Base-by-base conservation (phyloP, 176 grass and related monocot species). In the Aegilops speltoides region DNA sequence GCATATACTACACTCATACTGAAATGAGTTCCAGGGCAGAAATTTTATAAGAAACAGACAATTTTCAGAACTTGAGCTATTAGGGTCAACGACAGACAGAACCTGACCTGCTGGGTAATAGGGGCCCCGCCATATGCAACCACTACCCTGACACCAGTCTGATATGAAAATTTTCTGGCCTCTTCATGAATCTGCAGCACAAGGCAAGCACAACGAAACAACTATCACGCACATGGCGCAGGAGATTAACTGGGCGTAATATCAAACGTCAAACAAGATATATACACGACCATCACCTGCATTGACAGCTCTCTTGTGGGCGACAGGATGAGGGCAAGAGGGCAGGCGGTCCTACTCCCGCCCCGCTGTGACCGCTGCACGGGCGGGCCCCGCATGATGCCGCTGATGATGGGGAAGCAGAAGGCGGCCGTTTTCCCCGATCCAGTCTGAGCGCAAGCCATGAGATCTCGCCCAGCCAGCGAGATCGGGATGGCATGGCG, bases 81-180 rank as follows among this genome's bases (percentile, higher is more conserved):
- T 69, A 46, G 31, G 37, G 2, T 48, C 1, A 32, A 79, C 2
- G 60, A 19, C 11, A 40, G 33, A 92, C 36, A 75, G 16, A 75
- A 75, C 0, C 73, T 73, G 67, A 99, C 97, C 94, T 99, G 97
- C n/a, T 96, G 87, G 14, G 83, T 93, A 86, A 99, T 99, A 5
- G 97, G 97, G 20, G 97, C 97, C 75, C 97, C 94, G 71, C 97
- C 97, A 83, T 99, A 99, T 9, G 97, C 94, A 61, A 99, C 97
- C 36, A 99, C 94, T 9, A 89, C 97, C 31, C 65, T 95, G 79
- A 99, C 97, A 87, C 94, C 97, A 64, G 97, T 96, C 83, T 99
- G 97, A 22, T 93, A 99, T 0, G 97, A 88, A 56, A 99, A 99
- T 56, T 99, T 99, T 67, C 63, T 99, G 1, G 94, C 92, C 79